phyloP scores from a whole-genome alignment of 208 protist species.

The Balamuthia mandrillaris region DNA sequence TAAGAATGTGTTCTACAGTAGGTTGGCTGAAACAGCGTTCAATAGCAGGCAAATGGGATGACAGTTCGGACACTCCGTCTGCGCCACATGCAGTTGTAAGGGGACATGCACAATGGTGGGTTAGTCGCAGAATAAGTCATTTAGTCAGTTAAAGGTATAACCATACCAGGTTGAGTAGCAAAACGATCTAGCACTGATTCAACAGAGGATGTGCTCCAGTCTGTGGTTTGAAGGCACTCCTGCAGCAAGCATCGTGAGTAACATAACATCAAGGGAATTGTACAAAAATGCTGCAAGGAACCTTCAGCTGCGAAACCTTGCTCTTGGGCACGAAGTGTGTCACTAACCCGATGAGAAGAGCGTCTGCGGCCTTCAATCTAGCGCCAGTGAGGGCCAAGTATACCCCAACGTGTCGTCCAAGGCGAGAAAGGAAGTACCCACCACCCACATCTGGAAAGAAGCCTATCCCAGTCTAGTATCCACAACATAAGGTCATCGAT shows the following conservation, averaged over 20 bases:
- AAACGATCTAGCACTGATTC: not conserved
- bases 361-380: conserved; percentile 51
- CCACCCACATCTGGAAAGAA: conserved; percentile 74
- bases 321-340: not conserved
- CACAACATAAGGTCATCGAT: too few relatives aligned
- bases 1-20: not conserved
- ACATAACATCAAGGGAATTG: too few relatives aligned
- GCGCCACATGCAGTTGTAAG: too few relatives aligned
- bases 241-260: not conserved
- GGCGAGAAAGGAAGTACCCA: conserved; percentile 42
- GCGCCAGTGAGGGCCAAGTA: conserved; percentile 68
- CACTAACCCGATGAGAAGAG: conserved; percentile 3
- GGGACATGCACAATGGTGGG: too few relatives aligned
- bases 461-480: conserved; percentile 61
- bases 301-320: not conserved
- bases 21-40: not conserved
- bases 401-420: conserved; percentile 18
- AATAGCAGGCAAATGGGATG: not conserved
- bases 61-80: not conserved
- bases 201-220: not conserved
- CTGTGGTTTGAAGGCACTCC: not conserved
- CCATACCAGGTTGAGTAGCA: not conserved
- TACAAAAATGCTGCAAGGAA: too few relatives aligned
- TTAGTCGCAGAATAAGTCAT: not conserved
- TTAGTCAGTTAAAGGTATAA: not conserved